Evolutionary conservation across 2,329 filamentous ascomycete species (phyloP).

Genomic region (Diaporthe eres): DNA sequence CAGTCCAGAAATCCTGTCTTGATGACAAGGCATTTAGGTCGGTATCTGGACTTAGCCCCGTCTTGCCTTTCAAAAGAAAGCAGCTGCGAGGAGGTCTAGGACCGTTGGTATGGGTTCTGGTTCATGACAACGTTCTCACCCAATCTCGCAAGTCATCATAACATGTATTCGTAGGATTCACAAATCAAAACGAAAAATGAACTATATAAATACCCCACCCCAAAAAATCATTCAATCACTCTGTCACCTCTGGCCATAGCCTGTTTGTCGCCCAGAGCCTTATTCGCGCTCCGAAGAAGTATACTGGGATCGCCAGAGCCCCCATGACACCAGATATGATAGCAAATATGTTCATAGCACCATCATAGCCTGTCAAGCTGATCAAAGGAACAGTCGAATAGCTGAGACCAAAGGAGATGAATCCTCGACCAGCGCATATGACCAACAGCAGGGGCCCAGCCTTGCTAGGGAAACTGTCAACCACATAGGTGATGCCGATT

Average conservation of each 20-base stretch:
- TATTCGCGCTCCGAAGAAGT: background rate
- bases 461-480: background rate
- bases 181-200: background rate
- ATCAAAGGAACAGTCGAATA: background rate
- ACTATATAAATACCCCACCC: background rate
- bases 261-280: background rate
- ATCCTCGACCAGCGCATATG: background rate
- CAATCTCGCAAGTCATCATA: background rate
- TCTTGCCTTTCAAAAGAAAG: background rate
- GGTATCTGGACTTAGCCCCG: background rate
- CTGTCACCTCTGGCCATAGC: background rate
- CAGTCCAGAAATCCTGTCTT: too few species aligned
- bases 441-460: background rate
- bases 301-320: background rate
- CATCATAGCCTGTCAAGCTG: background rate
- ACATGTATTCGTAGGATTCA: background rate
- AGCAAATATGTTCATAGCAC: conserved; percentile 7
- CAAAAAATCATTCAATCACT: background rate
- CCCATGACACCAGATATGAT: background rate
- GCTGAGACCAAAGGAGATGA: background rate
- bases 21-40: background rate
- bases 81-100: background rate
- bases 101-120: too few species aligned
- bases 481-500: background rate
- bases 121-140: background rate